phyloP scores from a whole-genome alignment of 192 early-diverging fungal species.

The Coemansia sp. region DNA sequence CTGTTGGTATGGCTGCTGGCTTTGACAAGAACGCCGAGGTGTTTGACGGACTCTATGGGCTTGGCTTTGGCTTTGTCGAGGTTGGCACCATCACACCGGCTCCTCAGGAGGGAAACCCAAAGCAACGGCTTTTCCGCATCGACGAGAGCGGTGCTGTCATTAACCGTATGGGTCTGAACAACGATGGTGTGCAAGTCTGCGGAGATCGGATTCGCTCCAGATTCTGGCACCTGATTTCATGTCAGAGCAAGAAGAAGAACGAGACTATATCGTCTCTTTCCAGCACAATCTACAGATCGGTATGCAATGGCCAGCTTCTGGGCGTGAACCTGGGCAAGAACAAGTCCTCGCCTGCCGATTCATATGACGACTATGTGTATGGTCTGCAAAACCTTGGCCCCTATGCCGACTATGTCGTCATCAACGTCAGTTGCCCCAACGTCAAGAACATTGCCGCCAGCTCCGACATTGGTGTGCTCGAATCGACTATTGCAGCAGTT shows the following conservation, averaged over 20 bases:
- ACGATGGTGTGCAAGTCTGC: constrained; percentile 68
- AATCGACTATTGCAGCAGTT: constrained; percentile 68
- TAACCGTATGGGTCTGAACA: constrained; percentile 91
- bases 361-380: constrained; percentile 75
- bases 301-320: constrained; percentile 60
- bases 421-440: constrained; percentile 90
- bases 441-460: constrained; percentile 76
- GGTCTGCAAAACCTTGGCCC: constrained; percentile 72
- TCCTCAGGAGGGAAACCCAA: constrained; percentile 84
- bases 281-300: constrained; percentile 57
- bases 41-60: constrained; percentile 74
- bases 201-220: constrained; percentile 67
- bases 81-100: constrained; percentile 84
- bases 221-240: constrained; percentile 62
- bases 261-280: constrained; percentile 51
- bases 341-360: constrained; percentile 69
- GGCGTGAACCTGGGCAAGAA: constrained; percentile 91
- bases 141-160: constrained; percentile 71
- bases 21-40: constrained; percentile 92
- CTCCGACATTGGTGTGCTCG: constrained; percentile 70
- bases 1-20: constrained; percentile 85
- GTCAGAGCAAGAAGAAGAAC: constrained; percentile 52
- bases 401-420: constrained; percentile 84
- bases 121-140: constrained; percentile 83
- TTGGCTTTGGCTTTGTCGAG: constrained; percentile 91